Evolutionary conservation across 331 rosid genomes (phyloP), one percentile per base, ranked within the genome.

Genomic region (Acacia concinna): DNA sequence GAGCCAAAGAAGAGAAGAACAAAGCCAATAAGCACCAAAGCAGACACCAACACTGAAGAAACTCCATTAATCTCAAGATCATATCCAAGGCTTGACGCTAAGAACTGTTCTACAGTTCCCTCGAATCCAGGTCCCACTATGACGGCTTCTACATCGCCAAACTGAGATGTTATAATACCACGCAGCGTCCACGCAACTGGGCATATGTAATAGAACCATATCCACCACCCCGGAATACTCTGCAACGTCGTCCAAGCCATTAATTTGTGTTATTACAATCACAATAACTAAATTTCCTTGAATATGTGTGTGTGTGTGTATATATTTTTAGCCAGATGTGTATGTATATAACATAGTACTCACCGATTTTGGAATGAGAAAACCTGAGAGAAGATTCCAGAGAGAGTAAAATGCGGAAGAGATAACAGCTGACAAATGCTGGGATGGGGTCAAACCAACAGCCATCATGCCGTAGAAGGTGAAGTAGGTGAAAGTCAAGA

Each of bases 391-490:
- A 52, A 94, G 98, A 81, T 94, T 94, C 97, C 98, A 94, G 34
- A 94, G 62, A 18, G 97, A 91, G 88, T 91, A 94, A 79, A 90
- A 94, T 73, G 98, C 97, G 54, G 98, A 92, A 68, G 97, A 91
- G 76, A 91, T n/a, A 44, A 94, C 86, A 11, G 97, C 90, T 2
- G 97, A 90, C 20, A 92, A n/a, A 15, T 88, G 90, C 74, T 79
- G 93, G 38, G 93, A 89, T 38, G 97, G 86, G 21, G 98, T 94
- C 73, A 94, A 82, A 8, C 95, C 97, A 60, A 94, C 93, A 34
- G 95, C 91, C 90, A 91, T 90, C 89, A 92, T 88, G 75, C 97
- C 97, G 65, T 91, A 92, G 70, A 88, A 92, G 68, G 98, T 94
- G 84, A 92, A 94, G 85, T 92, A 92, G 35, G 91, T 89, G 81